A percentile compares a stretch with the other conserved stretches of the same genome.
phyloP scores from a whole-genome alignment of 2,329 filamentous ascomycete genomes.

The Fusarium sp. region DNA sequence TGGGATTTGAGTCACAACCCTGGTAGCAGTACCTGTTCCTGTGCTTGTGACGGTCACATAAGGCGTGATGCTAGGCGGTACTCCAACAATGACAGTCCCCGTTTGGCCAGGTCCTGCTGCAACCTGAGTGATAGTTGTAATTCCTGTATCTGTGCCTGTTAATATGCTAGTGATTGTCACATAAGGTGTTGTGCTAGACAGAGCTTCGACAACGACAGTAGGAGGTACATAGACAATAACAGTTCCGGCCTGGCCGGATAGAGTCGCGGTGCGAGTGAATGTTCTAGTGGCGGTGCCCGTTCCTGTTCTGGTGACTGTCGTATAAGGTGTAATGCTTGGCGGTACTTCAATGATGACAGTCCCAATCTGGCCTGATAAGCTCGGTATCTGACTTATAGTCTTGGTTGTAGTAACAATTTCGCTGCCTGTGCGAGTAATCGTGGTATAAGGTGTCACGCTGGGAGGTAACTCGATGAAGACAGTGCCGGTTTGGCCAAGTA shows the following conservation, averaged over 20 bases:
- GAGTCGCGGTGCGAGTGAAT: neutral
- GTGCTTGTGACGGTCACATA: too few species aligned
- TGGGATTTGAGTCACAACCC: neutral
- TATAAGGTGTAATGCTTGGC: neutral
- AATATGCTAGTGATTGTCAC: neutral
- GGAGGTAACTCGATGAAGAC: neutral
- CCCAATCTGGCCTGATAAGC: neutral
- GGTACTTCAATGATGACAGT: conserved; percentile 1
- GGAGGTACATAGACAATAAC: neutral
- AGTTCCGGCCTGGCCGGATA: neutral
- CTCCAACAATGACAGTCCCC: neutral
- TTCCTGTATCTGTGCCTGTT: too few species aligned
- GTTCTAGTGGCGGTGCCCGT: neutral
- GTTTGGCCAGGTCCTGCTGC: neutral
- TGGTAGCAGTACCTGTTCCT: neutral
- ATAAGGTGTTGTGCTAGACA: neutral
- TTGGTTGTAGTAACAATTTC: neutral
- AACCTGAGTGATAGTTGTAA: too few species aligned
- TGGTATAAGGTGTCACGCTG: neutral
- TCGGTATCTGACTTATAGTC: neutral
- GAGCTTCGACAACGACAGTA: too few species aligned
- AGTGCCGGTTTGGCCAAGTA: neutral
- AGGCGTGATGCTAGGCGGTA: neutral
- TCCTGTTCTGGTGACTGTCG: neutral
- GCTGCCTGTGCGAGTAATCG: neutral